Base-by-base conservation (phyloP, 2,329 filamentous ascomycete species). In the Bipolaris gigantea region DNA sequence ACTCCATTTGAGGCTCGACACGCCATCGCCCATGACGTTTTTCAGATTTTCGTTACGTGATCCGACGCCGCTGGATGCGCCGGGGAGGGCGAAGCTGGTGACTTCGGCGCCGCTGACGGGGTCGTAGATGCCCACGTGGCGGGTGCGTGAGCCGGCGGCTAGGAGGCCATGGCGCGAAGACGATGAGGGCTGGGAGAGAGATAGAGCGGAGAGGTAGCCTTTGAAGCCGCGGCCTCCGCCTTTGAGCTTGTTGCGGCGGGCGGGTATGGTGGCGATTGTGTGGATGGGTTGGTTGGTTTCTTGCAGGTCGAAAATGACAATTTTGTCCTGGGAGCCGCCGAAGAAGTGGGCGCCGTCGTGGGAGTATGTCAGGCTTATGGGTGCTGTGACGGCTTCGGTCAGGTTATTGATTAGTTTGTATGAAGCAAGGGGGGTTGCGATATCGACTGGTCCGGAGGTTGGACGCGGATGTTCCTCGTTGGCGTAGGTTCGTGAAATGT, bases 1-100 rank as follows among this genome's bases (percentile, higher is more conserved):
- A 48, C 80, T 85, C 84, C 83, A 87, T 15, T 77, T 69, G 13
- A 87, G 67, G 45, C 81, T 77, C 2, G 81, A 83, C 18, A 87
- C 72, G 4, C 85, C 85, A 0, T 71, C 73, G 2, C 84, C 85
- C 15, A 60, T 51, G 43, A 60, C 21, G 27, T 49, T 30, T 2
- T 45, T 25, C 2, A 60, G 15, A 10, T 43, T 39, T 13, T 48
- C 39, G 40, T 52, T 54, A 27, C 41, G 55, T 5, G 53, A 21
- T 7, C 50, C 59, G 13, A 47, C 44, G 11, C 59, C 57, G 10
- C 56, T 38, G 2, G 60, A 8, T 0, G 59, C 60, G 21, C 60
- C 65, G 0, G 69, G 70, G 1, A 84, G 68, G 7, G 74, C 73
- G 57, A 86, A 85, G 1, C 79, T 77, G 0, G 81, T 80, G 9